These are phyloP conservation scores for Sphagnurus paluster DNA, from an alignment of 1,284 basidiomycete genomes.

Conservation along the genomic window DNA sequence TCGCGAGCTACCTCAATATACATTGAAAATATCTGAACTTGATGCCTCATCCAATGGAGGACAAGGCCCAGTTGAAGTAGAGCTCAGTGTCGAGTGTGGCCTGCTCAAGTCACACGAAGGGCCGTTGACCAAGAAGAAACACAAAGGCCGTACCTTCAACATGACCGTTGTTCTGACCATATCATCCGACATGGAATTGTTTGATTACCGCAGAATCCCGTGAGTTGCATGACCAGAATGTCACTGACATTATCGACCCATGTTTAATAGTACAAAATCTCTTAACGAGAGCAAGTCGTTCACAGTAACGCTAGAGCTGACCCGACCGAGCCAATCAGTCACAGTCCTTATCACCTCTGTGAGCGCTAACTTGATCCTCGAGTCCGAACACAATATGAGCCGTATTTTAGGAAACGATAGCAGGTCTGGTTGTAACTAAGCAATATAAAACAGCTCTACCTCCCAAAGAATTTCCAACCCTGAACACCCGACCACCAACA, in stretches of 20 bases:
- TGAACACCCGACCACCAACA: conserved; percentile 68
- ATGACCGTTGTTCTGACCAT: conserved; percentile 71
- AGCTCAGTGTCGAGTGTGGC: conserved; percentile 59
- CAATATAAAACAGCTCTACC: conserved; percentile 58
- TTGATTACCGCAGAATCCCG: conserved; percentile 79
- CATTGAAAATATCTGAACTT: conserved; percentile 48
- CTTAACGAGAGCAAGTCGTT: conserved; percentile 61
- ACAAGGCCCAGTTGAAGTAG: conserved; percentile 56
- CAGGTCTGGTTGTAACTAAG: conserved; percentile 55
- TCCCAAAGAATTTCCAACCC: conserved; percentile 58
- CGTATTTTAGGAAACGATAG: conserved; percentile 59
- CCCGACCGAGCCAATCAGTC: conserved; percentile 74
- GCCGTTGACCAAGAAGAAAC: conserved; percentile 40
- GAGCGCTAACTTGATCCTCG: conserved; percentile 6
- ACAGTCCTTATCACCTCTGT: conserved; percentile 67
- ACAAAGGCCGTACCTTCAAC: conserved; percentile 44
- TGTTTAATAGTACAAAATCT: conserved; percentile 60
- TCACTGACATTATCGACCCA: conserved; percentile 9
- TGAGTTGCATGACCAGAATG: conserved; percentile 33
- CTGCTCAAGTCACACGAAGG: conserved; percentile 33
- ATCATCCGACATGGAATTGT: conserved; percentile 68
- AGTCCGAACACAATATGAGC: background rate
- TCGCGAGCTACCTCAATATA: conserved; percentile 66
- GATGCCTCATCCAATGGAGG: conserved; percentile 42
- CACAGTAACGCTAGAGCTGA: conserved; percentile 53